Percentiles rank a stretch among this genome's conserved stretches.
These are phyloP conservation scores for Pseudocercospora musae DNA, from an alignment of 2,329 filamentous ascomycete species.

Conservation along the genomic window DNA sequence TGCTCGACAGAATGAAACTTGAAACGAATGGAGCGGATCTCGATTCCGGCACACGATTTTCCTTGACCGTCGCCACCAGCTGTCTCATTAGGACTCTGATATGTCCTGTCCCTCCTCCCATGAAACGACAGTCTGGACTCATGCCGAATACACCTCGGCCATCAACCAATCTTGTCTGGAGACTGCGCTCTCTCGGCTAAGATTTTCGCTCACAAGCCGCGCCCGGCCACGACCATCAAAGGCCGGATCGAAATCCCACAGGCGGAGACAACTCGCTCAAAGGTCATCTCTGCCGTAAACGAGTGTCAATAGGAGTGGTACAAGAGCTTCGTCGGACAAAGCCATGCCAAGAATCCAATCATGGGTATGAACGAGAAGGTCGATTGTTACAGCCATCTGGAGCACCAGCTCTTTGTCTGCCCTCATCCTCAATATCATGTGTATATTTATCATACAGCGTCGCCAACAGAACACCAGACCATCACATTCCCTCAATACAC, in stretches of 20 bases:
- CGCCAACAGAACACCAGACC: background rate
- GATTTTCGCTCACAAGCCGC: background rate
- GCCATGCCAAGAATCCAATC: background rate
- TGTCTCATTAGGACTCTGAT: background rate
- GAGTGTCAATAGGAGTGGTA: background rate
- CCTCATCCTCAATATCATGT: too few species aligned
- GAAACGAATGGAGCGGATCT: too few species aligned
- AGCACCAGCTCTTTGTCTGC: background rate
- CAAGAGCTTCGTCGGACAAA: background rate
- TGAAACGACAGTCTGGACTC: background rate
- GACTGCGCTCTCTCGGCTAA: background rate
- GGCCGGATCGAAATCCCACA: background rate
- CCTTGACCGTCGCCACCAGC: too few species aligned
- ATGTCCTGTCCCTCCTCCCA: background rate
- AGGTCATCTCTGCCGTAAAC: background rate
- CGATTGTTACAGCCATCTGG: background rate
- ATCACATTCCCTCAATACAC: background rate
- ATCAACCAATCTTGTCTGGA: background rate
- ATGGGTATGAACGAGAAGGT: background rate
- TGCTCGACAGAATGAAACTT: too few species aligned
- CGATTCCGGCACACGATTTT: too few species aligned
- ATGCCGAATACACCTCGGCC: background rate
- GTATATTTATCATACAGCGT: too few species aligned
- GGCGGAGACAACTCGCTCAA: background rate
- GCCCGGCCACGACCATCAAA: background rate